Evolutionary conservation across 2,329 filamentous ascomycete genomes (phyloP).

Genomic region (Nemania abortiva): DNA sequence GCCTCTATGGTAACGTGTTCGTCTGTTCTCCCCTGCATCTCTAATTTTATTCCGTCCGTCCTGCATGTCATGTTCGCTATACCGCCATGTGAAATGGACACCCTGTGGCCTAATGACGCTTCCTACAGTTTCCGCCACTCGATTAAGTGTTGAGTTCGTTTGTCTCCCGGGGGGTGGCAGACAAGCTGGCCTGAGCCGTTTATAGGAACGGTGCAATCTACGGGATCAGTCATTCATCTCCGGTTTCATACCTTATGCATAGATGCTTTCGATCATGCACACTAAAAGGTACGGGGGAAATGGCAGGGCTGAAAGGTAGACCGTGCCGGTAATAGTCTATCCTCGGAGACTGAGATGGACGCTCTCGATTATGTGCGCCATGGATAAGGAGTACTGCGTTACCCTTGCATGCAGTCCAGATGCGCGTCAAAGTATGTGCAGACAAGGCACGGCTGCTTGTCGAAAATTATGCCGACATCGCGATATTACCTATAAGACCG

Average conservation of each 20-base stretch:
- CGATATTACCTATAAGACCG: constrained; percentile 31
- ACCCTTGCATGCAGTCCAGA: constrained; percentile 40
- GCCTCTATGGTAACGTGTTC: constrained; percentile 11
- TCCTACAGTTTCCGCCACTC: constrained; percentile 1
- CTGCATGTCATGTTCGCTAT: not conserved
- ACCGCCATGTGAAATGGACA: not conserved
- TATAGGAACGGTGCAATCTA: not conserved
- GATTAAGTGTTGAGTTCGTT: not conserved
- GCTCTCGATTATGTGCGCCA: constrained; percentile 31
- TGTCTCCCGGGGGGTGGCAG: not conserved
- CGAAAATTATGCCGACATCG: constrained; percentile 37
- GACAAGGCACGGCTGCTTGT: constrained; percentile 34
- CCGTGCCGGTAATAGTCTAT: constrained; percentile 30
- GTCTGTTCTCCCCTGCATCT: not conserved
- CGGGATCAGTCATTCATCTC: constrained; percentile 12
- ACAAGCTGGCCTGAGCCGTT: not conserved
- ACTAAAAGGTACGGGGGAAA: constrained; percentile 2
- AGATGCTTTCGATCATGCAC: not conserved
- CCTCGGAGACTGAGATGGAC: constrained; percentile 28
- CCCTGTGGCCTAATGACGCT: not conserved
- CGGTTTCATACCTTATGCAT: constrained; percentile 16
- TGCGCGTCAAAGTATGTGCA: constrained; percentile 25
- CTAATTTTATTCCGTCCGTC: not conserved
- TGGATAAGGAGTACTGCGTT: constrained; percentile 11
- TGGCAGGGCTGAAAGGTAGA: constrained; percentile 29